Evolutionary conservation across 371 early-diverging fungal genomes (phyloP).

Genomic region (Batkoa obscura): DNA sequence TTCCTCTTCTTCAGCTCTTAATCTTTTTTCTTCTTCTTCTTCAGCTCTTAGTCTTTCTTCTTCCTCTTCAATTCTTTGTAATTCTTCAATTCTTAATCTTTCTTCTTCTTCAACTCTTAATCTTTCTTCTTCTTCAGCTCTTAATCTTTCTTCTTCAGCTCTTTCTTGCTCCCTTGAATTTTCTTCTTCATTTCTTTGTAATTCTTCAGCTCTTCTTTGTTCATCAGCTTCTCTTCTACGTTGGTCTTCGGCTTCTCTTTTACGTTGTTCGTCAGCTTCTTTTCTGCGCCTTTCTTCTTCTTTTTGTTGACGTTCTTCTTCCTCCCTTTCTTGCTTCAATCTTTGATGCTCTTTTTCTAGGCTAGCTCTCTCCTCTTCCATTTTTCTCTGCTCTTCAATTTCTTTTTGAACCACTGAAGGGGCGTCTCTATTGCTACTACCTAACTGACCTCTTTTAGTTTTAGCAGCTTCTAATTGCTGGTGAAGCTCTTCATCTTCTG

Average conservation of each 20-base stretch:
- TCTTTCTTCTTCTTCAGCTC: neutral
- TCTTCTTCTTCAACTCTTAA: too few relatives aligned
- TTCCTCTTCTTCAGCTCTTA: too few relatives aligned
- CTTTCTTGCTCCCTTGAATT: slow-evolving; percentile 12
- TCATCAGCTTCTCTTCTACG: slow-evolving; percentile 2
- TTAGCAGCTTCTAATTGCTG: neutral
- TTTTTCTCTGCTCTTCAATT: slow-evolving; percentile 9
- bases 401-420: neutral
- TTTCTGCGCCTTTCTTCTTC: neutral
- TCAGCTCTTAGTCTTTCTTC: too few relatives aligned
- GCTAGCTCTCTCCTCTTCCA: slow-evolving; percentile 9
- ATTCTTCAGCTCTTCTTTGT: slow-evolving; percentile 8
- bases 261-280: neutral
- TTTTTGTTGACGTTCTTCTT: slow-evolving; percentile 1
- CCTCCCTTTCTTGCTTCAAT: slow-evolving; percentile 8
- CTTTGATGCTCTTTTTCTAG: slow-evolving; percentile 7
- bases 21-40: neutral
- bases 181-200: too few relatives aligned
- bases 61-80: too few relatives aligned
- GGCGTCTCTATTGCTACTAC: neutral
- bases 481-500: neutral
- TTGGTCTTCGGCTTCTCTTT: neutral
- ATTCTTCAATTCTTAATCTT: too few relatives aligned
- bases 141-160: slow-evolving; percentile 2
- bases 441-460: neutral